Evolutionary conservation across 768 basidiomycete genomes (phyloP), one percentile per base, ranked within the genome.

Genomic region (Lactarius sanguifluus): DNA sequence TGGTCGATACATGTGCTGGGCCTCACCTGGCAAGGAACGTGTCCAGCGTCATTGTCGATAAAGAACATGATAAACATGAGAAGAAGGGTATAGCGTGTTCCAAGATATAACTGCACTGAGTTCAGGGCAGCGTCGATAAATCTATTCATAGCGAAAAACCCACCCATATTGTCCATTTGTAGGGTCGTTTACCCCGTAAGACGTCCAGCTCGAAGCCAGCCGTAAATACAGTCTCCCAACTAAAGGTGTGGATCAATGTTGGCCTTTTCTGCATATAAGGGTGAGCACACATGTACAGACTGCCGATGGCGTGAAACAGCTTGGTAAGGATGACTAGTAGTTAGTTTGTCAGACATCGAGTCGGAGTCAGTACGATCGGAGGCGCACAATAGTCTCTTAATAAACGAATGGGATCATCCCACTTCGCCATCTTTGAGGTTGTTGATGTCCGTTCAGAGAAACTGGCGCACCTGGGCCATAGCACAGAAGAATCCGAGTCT

Each of bases 131-230:
- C 12, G 13, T 50, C 23, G 3, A 15, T 13, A 15, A 1, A 36
- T 36, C 8, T 36, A 12, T 36, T 36, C 34, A 50, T 6, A 56
- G 15, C 55, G 16, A 20, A 30, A 5, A 13, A 23, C 50, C 25
- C 23, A 50, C 47, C 47, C 47, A 50, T 57, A 57, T 57, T 5
- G 55, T 57, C 55, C 55, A 57, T 3, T 8, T 57, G 40, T 36
- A 59, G 3, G 66, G 66, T 8, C 55, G 57, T 38, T 59, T 66
- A 2, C 66, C 57, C 59, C 61, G 28, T 20, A 57, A n/a, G 16
- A 57, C 55, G 18, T 57, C 15, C 30, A 57, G 34, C 28, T 57
- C 55, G 55, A 57, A 57, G 16, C 55, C 30, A n/a, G 55, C 55
- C 1, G 55, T 32, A 2, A 57, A 57, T 8, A 57, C n/a, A 1